phyloP scores from a whole-genome alignment of 2,329 filamentous ascomycete species.

The Xylariaceae sp. region DNA sequence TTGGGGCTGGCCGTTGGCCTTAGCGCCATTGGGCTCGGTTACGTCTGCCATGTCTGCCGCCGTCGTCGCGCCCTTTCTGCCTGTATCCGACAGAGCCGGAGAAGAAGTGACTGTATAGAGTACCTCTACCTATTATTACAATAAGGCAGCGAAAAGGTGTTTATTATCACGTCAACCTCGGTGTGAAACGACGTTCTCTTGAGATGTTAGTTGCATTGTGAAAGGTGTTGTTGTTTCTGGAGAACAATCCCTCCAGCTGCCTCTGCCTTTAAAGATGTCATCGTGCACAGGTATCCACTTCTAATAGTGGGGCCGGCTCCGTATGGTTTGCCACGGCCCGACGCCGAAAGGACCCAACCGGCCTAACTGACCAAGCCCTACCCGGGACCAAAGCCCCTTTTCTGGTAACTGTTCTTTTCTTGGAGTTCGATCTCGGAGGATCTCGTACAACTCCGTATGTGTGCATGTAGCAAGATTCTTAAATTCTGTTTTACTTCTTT shows the following conservation, averaged over 20 bases:
- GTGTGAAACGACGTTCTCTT: background rate
- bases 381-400: background rate
- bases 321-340: too few species aligned
- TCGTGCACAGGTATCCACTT: conserved; percentile 4
- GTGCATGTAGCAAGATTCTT: too few species aligned
- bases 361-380: background rate
- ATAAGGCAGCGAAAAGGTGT: background rate
- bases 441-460: too few species aligned
- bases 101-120: background rate
- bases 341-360: background rate
- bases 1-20: conserved; percentile 18
- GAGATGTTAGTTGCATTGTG: background rate
- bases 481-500: too few species aligned
- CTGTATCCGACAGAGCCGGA: background rate
- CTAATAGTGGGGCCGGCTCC: background rate
- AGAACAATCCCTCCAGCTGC: too few species aligned
- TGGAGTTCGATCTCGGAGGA: too few species aligned
- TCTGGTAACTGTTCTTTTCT: background rate
- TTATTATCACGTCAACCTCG: background rate
- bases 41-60: conserved; percentile 22
- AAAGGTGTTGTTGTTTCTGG: too few species aligned
- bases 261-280: conserved; percentile 5
- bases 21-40: conserved; percentile 20
- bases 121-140: background rate
- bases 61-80: background rate